Evolutionary conservation across 257 asterid genomes (phyloP), one percentile per base, ranked within the genome.

Genomic region (Nicotiana undulata): DNA sequence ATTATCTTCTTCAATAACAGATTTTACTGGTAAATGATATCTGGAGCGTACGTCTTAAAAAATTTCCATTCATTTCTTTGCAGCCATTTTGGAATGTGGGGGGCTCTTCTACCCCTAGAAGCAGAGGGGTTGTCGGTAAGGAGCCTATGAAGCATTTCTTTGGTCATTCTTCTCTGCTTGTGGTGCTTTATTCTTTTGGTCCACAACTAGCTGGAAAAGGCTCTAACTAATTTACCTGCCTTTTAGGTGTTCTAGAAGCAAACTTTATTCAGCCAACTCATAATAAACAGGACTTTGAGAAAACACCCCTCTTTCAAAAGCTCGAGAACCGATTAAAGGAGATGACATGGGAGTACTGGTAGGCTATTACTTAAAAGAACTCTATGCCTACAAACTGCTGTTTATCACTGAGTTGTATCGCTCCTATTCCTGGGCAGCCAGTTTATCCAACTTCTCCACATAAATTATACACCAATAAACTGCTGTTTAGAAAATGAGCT

Each of bases 11-110:
- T 8, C 75, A 26, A n/a, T 24, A 34, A 32, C 17, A 17, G 52
- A 66, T 32, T 6, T n/a, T n/a, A 18, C 29, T 18, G 31, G 31
- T 46, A 44, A 46, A 70, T 70, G 37, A 44, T 44, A 44, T 80
- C 72, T 59, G 26, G 75, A 15, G 29, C 74, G 80, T 72, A 26
- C 80, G 66, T 75, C 63, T 83, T 16, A 81, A 26, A 56, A 53
- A 75, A 81, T 64, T 81, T n/a, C 77, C 31, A 77, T 46, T 63
- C 7, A 72, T 77, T 28, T 56, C 63, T 66, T 83, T 89, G 94
- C 92, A 95, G 99, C 99, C 99, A 64, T 95, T 92, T 85, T 95
- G 99, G 99, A 96, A 88, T 7, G 99, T 95, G 55, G 93, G 88
- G 60, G 86, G 90, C 76, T 85, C 76, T 85, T 44, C 89, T 29